These are phyloP conservation scores for Selenicereus undatus DNA, from an alignment of 148 eudicot species.

Conservation along the genomic window DNA sequence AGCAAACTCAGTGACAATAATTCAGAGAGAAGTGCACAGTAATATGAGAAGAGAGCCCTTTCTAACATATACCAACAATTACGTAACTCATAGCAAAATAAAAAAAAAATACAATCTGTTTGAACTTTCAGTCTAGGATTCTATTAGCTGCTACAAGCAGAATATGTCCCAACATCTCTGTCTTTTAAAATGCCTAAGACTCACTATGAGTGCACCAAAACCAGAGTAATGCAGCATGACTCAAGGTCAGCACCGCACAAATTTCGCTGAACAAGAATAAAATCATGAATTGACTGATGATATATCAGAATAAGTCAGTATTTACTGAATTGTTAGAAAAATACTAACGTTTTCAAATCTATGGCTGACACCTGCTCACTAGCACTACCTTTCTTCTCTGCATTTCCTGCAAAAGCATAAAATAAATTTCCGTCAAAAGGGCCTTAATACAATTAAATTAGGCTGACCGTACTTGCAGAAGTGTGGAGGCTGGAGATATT, in stretches of 20 bases:
- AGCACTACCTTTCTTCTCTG: conserved; percentile 44
- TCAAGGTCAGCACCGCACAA: background rate
- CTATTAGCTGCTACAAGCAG: background rate
- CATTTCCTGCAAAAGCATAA: conserved; percentile 43
- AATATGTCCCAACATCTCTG: background rate
- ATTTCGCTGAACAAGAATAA: background rate
- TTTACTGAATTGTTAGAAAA: background rate
- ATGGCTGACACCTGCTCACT: conserved; percentile 48
- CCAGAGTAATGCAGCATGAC: background rate
- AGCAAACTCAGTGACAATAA: too few relatives aligned
- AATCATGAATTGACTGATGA: background rate
- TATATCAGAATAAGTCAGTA: background rate
- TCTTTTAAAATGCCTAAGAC: background rate
- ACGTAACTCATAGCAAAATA: background rate
- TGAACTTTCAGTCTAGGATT: too few relatives aligned
- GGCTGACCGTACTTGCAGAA: too few relatives aligned
- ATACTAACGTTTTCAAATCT: conserved; percentile 71
- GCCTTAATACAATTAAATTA: background rate
- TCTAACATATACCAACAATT: too few relatives aligned
- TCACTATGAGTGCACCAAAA: background rate
- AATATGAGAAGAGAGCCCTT: background rate
- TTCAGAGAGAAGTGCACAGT: too few relatives aligned
- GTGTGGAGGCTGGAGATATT: background rate
- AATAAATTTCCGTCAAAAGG: conserved; percentile 1
- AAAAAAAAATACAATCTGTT: too few relatives aligned